Evolutionary conservation across 2,329 filamentous ascomycete genomes (phyloP).

Genomic region (Eurotiales sp.): DNA sequence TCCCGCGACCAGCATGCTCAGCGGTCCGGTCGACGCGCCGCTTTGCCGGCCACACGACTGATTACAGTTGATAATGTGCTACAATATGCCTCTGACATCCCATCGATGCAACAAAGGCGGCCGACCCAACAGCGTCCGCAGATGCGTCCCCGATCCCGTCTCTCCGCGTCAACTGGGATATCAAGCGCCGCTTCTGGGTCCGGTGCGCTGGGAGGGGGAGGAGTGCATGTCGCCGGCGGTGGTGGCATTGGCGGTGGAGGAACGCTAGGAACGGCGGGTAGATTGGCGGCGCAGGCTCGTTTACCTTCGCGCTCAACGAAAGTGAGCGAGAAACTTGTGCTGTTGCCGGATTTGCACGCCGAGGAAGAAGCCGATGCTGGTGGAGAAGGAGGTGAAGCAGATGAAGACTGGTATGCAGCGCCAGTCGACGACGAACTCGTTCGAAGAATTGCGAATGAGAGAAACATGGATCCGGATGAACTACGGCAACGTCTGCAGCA

Average conservation of each 20-base stretch:
- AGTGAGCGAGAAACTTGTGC: slow-evolving; percentile 92
- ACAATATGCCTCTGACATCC: slow-evolving; percentile 89
- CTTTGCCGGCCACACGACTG: slow-evolving; percentile 58
- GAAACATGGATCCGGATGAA: slow-evolving; percentile 30
- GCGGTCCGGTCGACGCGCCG: slow-evolving; percentile 27
- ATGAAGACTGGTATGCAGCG: slow-evolving; percentile 37
- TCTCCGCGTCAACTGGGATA: slow-evolving; percentile 22
- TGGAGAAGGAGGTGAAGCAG: slow-evolving; percentile 38
- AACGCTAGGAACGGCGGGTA: slow-evolving; percentile 54
- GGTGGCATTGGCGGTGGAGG: slow-evolving; percentile 20
- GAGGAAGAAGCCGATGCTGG: slow-evolving; percentile 45
- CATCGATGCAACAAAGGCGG: slow-evolving; percentile 82
- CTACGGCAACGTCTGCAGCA: slow-evolving; percentile 29
- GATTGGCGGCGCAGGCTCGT: slow-evolving; percentile 53
- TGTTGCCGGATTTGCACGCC: slow-evolving; percentile 75
- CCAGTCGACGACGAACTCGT: slow-evolving; percentile 35
- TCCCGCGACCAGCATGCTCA: slow-evolving; percentile 38
- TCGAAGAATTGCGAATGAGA: slow-evolving; percentile 29
- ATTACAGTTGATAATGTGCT: slow-evolving; percentile 92
- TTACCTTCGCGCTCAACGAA: slow-evolving; percentile 87
- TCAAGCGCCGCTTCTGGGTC: neutral
- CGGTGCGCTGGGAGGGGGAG: neutral
- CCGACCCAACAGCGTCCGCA: slow-evolving; percentile 45
- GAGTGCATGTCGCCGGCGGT: neutral
- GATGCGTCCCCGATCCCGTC: slow-evolving; percentile 29